Evolutionary conservation across 2,329 filamentous ascomycete species (phyloP), one percentile per base, ranked within the genome.

Genomic region (Lachnellula hyalina): DNA sequence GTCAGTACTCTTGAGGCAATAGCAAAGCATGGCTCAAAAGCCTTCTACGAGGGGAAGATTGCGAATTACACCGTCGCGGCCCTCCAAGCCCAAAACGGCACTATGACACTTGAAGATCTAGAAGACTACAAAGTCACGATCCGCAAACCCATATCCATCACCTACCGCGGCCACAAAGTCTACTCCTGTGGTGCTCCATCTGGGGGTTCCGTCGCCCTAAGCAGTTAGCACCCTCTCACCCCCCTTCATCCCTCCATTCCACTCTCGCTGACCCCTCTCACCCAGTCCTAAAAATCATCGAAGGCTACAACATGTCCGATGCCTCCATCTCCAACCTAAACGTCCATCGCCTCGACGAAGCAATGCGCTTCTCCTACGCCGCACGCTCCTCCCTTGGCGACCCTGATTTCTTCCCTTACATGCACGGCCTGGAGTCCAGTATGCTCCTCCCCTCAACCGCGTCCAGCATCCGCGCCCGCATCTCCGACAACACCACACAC

Each of bases 321-420:
- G 71, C 28, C 28, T 11, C 19, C 85, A 42, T 56, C 15, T 44
- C 52, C 3, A 44, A 90, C 62, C 73, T 95, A 0, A 90, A 85
- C 38, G 86, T 86, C 0, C 94, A 97, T 71, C 83, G 89, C 14
- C 80, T 96, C 61, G 84, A 90, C 66, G 94, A 97, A 75, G 87
- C 91, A 12, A 90, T 96, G 74, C 82, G 90, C 21, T 97, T 96
- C 69, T 91, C 83, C 2, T 97, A 96, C 68, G 91, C 86, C 4
- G 75, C 87, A 63, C 84, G 91, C 54, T 79, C 84, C n/a, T 78
- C 85, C 28, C 80, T 97, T 0, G 93, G 91, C 4, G 94, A 97
- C 69, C 94, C 93, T 0, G 76, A 74, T 1, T 96, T 87, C 68
- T 81, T 95, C 4, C 62, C 76, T 0, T 81, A 82, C 32, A 74